A percentile compares a stretch with the other conserved stretches of the same genome.
phyloP scores from a whole-genome alignment of 768 basidiomycete genomes.

The Termitomyces sp. region DNA sequence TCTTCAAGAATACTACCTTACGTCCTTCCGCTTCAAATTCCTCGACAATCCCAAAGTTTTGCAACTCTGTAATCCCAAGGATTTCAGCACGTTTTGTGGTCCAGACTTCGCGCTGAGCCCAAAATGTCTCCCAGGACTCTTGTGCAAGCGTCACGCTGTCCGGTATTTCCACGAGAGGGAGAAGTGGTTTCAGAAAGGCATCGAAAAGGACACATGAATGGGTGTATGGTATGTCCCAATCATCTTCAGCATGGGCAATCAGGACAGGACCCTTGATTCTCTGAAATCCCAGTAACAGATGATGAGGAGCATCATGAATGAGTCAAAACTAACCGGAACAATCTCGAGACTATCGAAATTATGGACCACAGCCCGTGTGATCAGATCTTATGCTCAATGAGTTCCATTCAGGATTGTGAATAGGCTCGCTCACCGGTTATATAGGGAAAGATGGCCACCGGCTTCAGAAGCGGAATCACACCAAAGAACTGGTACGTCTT shows the following conservation, averaged over 20 bases:
- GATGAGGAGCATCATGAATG: neutral
- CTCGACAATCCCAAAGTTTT: constrained; percentile 53
- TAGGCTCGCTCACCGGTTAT: constrained; percentile 44
- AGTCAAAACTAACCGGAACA: constrained; percentile 46
- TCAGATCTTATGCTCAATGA: constrained; percentile 20
- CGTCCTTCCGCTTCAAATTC: constrained; percentile 41
- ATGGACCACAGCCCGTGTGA: constrained; percentile 35
- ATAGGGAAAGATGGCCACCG: constrained; percentile 60
- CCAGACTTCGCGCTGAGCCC: constrained; percentile 33
- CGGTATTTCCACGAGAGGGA: constrained; percentile 39
- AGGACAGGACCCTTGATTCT: constrained; percentile 62
- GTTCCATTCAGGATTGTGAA: neutral
- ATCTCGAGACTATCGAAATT: constrained; percentile 58
- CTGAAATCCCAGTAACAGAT: constrained; percentile 25
- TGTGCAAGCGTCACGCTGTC: constrained; percentile 17
- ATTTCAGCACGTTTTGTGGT: constrained; percentile 34
- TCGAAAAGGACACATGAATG: constrained; percentile 76
- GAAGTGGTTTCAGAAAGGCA: constrained; percentile 56
- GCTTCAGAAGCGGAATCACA: constrained; percentile 66
- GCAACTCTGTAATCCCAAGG: constrained; percentile 39
- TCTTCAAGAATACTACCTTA: constrained; percentile 55
- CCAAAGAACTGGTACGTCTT: constrained; percentile 67
- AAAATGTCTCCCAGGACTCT: constrained; percentile 41
- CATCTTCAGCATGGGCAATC: constrained; percentile 74
- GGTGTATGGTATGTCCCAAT: constrained; percentile 69